Conservation (phyloP, 805 yeast species). For the Babjeviella inositovora region DNA sequence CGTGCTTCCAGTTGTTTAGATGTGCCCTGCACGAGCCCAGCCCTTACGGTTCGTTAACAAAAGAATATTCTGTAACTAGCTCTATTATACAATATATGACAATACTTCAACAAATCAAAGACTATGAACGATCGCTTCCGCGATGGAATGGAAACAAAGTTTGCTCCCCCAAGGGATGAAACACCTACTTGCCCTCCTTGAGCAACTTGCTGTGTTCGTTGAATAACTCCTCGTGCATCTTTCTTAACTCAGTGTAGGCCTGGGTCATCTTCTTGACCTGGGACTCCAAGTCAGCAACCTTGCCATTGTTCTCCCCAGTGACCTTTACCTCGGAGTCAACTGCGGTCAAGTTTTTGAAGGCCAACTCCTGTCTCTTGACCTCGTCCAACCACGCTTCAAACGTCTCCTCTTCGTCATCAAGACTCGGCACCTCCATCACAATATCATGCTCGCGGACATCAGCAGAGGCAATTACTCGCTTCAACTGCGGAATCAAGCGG, state of each 20-base stretch:
- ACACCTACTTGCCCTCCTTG: slow-evolving; percentile 3
- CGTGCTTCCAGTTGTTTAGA: too few relatives aligned
- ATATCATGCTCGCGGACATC: slow-evolving; percentile 26
- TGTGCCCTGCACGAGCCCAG: too few relatives aligned
- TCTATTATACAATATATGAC: too few relatives aligned
- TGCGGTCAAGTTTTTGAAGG: slow-evolving; percentile 24
- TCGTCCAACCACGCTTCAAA: slow-evolving; percentile 31
- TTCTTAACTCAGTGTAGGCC: slow-evolving; percentile 43
- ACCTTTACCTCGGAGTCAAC: slow-evolving; percentile 20
- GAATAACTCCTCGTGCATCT: slow-evolving; percentile 41
- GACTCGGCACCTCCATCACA: slow-evolving; percentile 10
- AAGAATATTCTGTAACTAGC: too few relatives aligned
- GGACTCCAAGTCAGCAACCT: slow-evolving; percentile 19
- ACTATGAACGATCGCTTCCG: neutral
- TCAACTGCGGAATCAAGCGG: slow-evolving; percentile 44
- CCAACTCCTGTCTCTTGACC: slow-evolving; percentile 32
- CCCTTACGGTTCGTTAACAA: too few relatives aligned
- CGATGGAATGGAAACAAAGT: too few relatives aligned
- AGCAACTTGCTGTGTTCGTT: slow-evolving; percentile 27
- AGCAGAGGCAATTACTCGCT: slow-evolving; percentile 34
- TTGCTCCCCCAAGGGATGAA: neutral
- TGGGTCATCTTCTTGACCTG: slow-evolving; percentile 32
- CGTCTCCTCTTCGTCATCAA: slow-evolving; percentile 12
- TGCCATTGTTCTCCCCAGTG: slow-evolving; percentile 9
- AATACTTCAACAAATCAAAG: too few relatives aligned